Conservation (phyloP, 768 basidiomycete genomes). For the Hemileccinum impolitum region DNA sequence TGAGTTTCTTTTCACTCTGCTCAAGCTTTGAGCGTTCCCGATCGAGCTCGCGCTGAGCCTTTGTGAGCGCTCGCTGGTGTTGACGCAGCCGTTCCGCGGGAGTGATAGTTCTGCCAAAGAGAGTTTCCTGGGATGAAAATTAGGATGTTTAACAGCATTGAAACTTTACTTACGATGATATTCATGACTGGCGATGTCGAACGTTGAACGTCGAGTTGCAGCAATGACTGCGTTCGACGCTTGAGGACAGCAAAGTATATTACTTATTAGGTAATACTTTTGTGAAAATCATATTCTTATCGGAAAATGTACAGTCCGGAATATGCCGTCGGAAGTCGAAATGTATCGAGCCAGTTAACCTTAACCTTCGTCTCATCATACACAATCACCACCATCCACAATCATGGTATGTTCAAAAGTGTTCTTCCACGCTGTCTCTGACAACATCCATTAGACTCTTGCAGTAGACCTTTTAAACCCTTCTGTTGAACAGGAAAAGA, state of each 20-base stretch:
- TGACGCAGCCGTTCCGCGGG: conserved; percentile 96
- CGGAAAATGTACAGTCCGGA: conserved; percentile 4
- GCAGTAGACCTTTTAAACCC: conserved; percentile 98
- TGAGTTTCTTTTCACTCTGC: conserved; percentile 94
- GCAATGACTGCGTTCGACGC: conserved; percentile 12
- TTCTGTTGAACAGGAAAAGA: conserved; percentile 78
- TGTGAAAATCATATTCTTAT: too few species aligned
- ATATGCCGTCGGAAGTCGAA: conserved; percentile 18
- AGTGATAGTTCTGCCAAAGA: conserved; percentile 92
- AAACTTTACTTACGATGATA: conserved; percentile 53
- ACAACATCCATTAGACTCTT: conserved; percentile 67
- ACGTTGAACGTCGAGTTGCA: conserved; percentile 2
- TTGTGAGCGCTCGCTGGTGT: conserved; percentile 93
- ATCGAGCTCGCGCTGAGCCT: conserved; percentile 97
- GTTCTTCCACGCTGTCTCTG: neutral
- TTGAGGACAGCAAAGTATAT: too few species aligned
- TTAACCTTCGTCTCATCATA: conserved; percentile 21
- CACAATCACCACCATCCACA: conserved; percentile 24
- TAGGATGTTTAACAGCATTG: conserved; percentile 5
- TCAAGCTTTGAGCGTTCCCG: conserved; percentile 93
- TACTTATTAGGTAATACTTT: too few species aligned
- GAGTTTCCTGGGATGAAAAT: conserved; percentile 67
- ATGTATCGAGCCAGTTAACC: conserved; percentile 17
- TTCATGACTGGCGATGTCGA: conserved; percentile 53
- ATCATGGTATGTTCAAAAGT: conserved; percentile 16